A percentile compares a stretch with the other conserved stretches of the same genome.
These are phyloP conservation scores for Nepenthes mirabilis DNA, from an alignment of 148 eudicot species.

Conservation along the genomic window DNA sequence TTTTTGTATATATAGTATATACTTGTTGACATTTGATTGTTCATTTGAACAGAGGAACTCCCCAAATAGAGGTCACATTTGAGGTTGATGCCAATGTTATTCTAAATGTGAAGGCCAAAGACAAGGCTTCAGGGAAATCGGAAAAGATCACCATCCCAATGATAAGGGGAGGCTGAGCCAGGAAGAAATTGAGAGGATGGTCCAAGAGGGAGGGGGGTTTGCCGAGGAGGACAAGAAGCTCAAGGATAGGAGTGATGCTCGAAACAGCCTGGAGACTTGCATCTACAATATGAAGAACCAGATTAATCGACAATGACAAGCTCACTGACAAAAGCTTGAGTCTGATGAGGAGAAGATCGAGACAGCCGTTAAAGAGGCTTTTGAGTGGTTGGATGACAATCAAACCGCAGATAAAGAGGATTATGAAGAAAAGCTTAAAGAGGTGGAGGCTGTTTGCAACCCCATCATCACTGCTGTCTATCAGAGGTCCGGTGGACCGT, in stretches of 20 bases:
- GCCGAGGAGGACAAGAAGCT: slow-evolving; percentile 61
- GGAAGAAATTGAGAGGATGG: slow-evolving; percentile 61
- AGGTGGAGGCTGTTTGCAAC: slow-evolving; percentile 67
- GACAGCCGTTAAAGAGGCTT: slow-evolving; percentile 49
- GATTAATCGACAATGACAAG: slow-evolving; percentile 36
- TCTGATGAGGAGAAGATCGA: slow-evolving; percentile 57
- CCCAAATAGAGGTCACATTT: slow-evolving; percentile 73
- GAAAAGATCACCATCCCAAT: slow-evolving; percentile 58
- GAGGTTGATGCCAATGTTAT: slow-evolving; percentile 73
- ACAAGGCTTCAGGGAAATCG: slow-evolving; percentile 45
- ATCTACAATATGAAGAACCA: slow-evolving; percentile 65
- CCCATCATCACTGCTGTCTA: slow-evolving; percentile 50
- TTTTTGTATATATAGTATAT: not conserved
- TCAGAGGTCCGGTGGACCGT: slow-evolving; percentile 51
- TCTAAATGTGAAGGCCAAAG: slow-evolving; percentile 54
- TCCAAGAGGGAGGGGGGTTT: slow-evolving; percentile 43
- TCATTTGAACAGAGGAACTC: slow-evolving; percentile 53
- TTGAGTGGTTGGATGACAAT: slow-evolving; percentile 60
- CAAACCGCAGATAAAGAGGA: slow-evolving; percentile 54
- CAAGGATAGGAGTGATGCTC: slow-evolving; percentile 44
- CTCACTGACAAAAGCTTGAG: slow-evolving; percentile 53
- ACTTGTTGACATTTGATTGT: not conserved
- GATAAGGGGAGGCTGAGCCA: slow-evolving; percentile 52
- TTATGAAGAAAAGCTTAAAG: slow-evolving; percentile 56
- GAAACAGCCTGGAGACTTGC: slow-evolving; percentile 53